A percentile compares a stretch with the other conserved stretches of the same genome.
Evolutionary conservation across 345 rosid species (phyloP).

Genomic region (Zanthoxylum bungeanum): DNA sequence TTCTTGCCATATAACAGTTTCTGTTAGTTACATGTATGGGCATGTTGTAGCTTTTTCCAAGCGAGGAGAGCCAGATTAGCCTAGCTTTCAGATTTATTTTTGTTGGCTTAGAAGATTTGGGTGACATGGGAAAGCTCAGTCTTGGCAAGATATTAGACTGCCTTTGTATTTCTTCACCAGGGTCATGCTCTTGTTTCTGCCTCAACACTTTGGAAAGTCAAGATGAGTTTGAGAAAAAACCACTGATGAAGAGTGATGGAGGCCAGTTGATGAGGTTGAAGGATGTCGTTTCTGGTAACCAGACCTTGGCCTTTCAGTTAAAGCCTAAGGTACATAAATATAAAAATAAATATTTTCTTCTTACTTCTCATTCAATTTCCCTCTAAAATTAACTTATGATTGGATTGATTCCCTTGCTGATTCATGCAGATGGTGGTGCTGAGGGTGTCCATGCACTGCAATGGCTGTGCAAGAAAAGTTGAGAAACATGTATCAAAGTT

Average conservation of each 20-base stretch:
- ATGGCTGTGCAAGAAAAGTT: constrained; percentile 88
- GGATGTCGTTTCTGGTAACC: constrained; percentile 59
- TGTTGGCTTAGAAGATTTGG: constrained; percentile 3
- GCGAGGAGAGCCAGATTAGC: constrained; percentile 1
- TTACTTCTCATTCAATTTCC: neutral
- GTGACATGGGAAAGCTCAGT: constrained; percentile 53
- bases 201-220: constrained; percentile 42
- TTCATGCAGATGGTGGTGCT: constrained; percentile 66
- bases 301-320: constrained; percentile 79
- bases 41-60: constrained; percentile 9
- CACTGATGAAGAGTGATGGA: constrained; percentile 38
- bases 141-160: constrained; percentile 50
- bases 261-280: constrained; percentile 44
- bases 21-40: neutral
- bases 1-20: neutral
- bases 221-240: constrained; percentile 45
- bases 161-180: constrained; percentile 38
- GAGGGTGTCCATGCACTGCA: constrained; percentile 87
- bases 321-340: constrained; percentile 65
- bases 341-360: constrained; percentile 20
- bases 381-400: neutral
- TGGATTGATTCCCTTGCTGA: neutral
- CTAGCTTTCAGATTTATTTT: neutral
- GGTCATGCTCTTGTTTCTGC: constrained; percentile 62
- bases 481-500: constrained; percentile 85